Base-by-base conservation (phyloP, 129 eudicot species). In the Lactuca sativa region DNA sequence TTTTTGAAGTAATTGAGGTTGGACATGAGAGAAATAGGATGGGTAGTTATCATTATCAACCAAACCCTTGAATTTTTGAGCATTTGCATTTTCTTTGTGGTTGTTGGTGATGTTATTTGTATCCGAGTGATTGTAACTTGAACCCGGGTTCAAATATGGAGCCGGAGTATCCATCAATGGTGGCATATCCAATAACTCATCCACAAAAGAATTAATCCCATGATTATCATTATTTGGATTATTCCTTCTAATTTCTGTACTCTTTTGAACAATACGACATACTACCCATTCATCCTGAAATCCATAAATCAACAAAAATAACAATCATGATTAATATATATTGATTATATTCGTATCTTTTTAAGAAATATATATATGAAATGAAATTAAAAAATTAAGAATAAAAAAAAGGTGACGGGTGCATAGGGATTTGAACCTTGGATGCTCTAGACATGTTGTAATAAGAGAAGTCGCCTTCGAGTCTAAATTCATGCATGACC, bases 401-500 rank as follows among this genome's bases (percentile, higher is more conserved):
- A 72, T n/a, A 51, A 15, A 38, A n/a, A 21, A 67, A 76, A 69
- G 32, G 6, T 69, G 43, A 53, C 14, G 15, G 12, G 43, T 67
- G 74, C 9, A 43, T 40, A n/a, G 6, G 2, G 30, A 25, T 30
- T 17, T 61, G 18, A 71, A 90, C 97, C 91, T 86, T 90, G 4
- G 97, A 70, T 0, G 83, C 52, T 69, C 83, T 90, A 17, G 96
- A 67, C 73, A 90, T 78, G 78, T 90, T 90, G 80, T 86, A 82
- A 69, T 73, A 84, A 5, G 96, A 84, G 64, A 86, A 86, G 32
- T 82, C 81, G 30, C 97, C 97, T 76, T 90, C 95, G 11, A 90
- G 95, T 63, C 97, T 72, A 56, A 79, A 90, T 65, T 90, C 97
- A 68, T 90, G 97, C 97, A 90, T 90, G 49, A 90, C 97, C 97